Conservation (phyloP, 805 yeast species). For the Yarrowia sp. region DNA sequence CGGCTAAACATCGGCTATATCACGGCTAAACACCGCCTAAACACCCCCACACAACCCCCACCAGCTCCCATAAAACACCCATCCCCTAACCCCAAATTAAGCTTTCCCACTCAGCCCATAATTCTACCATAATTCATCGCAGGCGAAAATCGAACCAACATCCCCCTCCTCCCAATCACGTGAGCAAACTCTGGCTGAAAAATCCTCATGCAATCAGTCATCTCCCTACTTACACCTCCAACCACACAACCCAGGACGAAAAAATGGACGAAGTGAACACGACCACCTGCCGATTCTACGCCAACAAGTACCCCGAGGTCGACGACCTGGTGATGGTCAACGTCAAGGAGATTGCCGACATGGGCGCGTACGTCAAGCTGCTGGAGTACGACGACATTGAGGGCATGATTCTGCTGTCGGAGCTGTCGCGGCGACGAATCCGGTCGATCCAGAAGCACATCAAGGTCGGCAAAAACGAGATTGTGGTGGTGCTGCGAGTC, state of each 20-base stretch:
- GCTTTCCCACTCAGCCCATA: no score
- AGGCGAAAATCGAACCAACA: not conserved
- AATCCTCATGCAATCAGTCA: slow-evolving; percentile 18
- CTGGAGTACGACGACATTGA: slow-evolving; percentile 97
- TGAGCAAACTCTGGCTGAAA: slow-evolving; percentile 18
- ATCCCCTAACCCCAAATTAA: no score
- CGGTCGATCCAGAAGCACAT: slow-evolving; percentile 96
- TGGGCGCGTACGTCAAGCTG: slow-evolving; percentile 97
- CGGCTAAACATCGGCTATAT: no score
- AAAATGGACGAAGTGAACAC: slow-evolving; percentile 49
- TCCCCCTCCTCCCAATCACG: not conserved
- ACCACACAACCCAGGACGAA: not conserved
- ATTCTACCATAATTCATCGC: no score
- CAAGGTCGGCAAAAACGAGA: slow-evolving; percentile 98
- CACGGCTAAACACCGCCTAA: no score
- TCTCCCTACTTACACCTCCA: not conserved
- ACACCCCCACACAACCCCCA: no score
- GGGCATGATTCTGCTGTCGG: slow-evolving; percentile 96
- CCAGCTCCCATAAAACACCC: no score
- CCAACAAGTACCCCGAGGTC: slow-evolving; percentile 97
- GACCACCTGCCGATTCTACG: slow-evolving; percentile 94
- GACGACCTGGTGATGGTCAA: slow-evolving; percentile 99
- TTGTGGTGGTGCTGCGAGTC: slow-evolving; percentile 95
- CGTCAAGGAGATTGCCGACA: slow-evolving; percentile 88
- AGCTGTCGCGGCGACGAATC: slow-evolving; percentile 97